Conservation (phyloP, 2,329 filamentous ascomycete species). For the Alternaria novae-zelandiae region DNA sequence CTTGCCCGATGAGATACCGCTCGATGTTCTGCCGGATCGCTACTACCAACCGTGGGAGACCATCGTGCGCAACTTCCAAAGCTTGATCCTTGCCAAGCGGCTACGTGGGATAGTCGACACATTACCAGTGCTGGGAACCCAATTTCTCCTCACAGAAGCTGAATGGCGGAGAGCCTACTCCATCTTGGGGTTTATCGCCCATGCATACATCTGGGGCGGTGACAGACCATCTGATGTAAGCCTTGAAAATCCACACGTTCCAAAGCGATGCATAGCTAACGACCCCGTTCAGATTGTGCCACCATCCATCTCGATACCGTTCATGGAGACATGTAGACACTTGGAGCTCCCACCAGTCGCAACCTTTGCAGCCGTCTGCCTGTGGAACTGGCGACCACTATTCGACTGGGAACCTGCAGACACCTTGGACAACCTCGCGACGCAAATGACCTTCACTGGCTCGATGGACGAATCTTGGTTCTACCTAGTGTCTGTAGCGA, state of each 20-base stretch:
- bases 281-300: slow-evolving; percentile 66
- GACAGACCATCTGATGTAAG: slow-evolving; percentile 73
- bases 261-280: slow-evolving; percentile 22
- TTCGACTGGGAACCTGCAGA: slow-evolving; percentile 84
- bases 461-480: slow-evolving; percentile 98
- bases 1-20: slow-evolving; percentile 79
- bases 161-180: slow-evolving; percentile 92
- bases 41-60: slow-evolving; percentile 98
- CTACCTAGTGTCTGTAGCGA: slow-evolving; percentile 92
- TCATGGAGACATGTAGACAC: slow-evolving; percentile 75
- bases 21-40: slow-evolving; percentile 80
- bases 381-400: slow-evolving; percentile 97
- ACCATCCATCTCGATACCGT: slow-evolving; percentile 79
- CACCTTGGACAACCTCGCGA: slow-evolving; percentile 84
- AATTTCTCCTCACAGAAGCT: slow-evolving; percentile 78
- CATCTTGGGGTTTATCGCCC: slow-evolving; percentile 77
- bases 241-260: background rate
- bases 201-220: slow-evolving; percentile 90
- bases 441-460: slow-evolving; percentile 89
- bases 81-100: slow-evolving; percentile 82
- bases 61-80: slow-evolving; percentile 83
- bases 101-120: slow-evolving; percentile 79
- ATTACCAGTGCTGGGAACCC: slow-evolving; percentile 83
- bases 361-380: slow-evolving; percentile 86
- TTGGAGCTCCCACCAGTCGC: slow-evolving; percentile 91